Evolutionary conservation across 1,139 yeast species (phyloP).

Genomic region (Yamadazyma songkhlaensis): DNA sequence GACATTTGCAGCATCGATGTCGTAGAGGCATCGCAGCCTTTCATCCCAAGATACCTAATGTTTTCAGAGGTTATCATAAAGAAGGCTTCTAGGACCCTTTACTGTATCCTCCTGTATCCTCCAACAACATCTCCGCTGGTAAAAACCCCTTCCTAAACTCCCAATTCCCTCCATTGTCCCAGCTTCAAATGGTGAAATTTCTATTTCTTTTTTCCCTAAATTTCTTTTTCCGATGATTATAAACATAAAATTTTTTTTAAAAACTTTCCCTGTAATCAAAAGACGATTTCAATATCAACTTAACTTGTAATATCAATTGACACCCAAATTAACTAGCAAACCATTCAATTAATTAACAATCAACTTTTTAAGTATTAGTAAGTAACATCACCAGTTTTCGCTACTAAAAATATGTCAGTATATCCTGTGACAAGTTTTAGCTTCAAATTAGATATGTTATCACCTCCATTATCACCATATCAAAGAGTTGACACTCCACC

Average conservation of each 20-base stretch:
- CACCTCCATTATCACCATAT: slow-evolving; percentile 69
- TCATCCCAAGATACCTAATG: too few relatives aligned
- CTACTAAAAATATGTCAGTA: slow-evolving; percentile 13
- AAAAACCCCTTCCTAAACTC: too few relatives aligned
- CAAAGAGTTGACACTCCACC: slow-evolving; percentile 22
- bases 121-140: too few relatives aligned
- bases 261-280: background rate
- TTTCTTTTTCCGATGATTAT: slow-evolving; percentile 8
- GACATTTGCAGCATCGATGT: slow-evolving; percentile 1
- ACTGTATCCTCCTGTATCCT: too few relatives aligned
- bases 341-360: slow-evolving; percentile 1
- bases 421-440: slow-evolving; percentile 32
- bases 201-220: slow-evolving; percentile 2
- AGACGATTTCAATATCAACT: background rate
- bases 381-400: background rate
- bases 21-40: slow-evolving; percentile 1
- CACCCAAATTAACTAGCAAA: background rate
- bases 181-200: background rate
- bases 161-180: too few relatives aligned
- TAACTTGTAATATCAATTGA: background rate
- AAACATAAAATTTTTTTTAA: slow-evolving; percentile 7
- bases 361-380: background rate
- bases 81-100: too few relatives aligned
- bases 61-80: too few relatives aligned
- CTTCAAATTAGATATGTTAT: slow-evolving; percentile 37